Conservation (phyloP, 2,329 filamentous ascomycete genomes). For the Microsporum audouinii region DNA sequence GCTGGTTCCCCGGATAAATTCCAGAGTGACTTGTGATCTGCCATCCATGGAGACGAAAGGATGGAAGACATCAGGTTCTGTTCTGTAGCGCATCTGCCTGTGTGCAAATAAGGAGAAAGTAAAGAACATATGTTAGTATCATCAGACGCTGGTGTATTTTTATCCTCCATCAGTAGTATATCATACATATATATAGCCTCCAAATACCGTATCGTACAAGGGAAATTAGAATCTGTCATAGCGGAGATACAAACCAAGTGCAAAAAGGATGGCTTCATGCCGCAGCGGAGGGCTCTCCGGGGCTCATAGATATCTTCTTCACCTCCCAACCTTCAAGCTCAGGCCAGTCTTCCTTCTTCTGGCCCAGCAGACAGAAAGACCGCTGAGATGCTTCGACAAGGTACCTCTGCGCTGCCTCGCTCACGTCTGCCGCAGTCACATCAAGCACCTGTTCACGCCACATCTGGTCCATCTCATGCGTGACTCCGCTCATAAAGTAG, state of each 20-base stretch:
- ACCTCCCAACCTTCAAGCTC: conserved; percentile 58
- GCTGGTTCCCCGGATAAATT: conserved; percentile 26
- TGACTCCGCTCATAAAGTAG: conserved; percentile 72
- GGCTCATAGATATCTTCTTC: conserved; percentile 56
- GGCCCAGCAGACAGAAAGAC: conserved; percentile 64
- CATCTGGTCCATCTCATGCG: conserved; percentile 76
- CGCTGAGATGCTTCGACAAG: conserved; percentile 55
- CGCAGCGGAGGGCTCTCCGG: not conserved
- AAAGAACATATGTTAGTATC: not conserved
- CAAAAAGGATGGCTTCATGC: not conserved
- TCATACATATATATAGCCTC: not conserved
- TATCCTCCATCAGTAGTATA: not conserved
- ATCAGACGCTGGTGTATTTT: not conserved
- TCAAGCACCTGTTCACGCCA: conserved; percentile 77
- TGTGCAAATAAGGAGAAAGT: conserved; percentile 10
- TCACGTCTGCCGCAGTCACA: conserved; percentile 69
- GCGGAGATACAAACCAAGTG: not conserved
- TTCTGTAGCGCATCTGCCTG: conserved; percentile 39
- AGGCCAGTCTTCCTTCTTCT: conserved; percentile 68
- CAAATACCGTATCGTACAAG: not conserved
- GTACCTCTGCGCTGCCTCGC: conserved; percentile 68
- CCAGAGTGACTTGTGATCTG: conserved; percentile 40
- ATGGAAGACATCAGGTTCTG: conserved; percentile 42
- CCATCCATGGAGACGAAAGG: conserved; percentile 36
- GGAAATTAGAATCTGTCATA: not conserved